Conservation (phyloP, 352 stramenopile species). For the Phytophthora niederhauseri region DNA sequence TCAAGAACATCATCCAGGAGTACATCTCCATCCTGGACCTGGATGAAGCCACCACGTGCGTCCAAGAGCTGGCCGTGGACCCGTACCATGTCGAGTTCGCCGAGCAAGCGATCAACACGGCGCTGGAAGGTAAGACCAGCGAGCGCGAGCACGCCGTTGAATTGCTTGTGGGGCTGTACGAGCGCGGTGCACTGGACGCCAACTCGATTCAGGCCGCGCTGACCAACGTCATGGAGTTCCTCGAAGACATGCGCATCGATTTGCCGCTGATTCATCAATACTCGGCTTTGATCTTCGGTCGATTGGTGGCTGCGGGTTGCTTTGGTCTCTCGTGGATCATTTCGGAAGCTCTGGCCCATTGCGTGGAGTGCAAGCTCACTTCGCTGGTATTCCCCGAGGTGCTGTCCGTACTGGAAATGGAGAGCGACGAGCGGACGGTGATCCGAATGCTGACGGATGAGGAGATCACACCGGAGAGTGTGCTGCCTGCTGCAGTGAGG, state of each 20-base stretch:
- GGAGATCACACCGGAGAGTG: conserved; percentile 61
- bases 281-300: conserved; percentile 71
- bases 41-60: conserved; percentile 73
- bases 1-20: conserved; percentile 90
- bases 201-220: conserved; percentile 77
- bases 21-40: conserved; percentile 82
- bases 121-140: conserved; percentile 74
- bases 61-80: conserved; percentile 66
- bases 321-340: conserved; percentile 88
- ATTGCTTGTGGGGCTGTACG: conserved; percentile 82
- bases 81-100: conserved; percentile 66
- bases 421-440: conserved; percentile 69
- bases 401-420: conserved; percentile 71
- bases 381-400: conserved; percentile 78
- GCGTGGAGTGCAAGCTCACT: conserved; percentile 67
- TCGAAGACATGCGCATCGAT: conserved; percentile 89
- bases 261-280: conserved; percentile 86
- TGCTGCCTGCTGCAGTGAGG: conserved; percentile 51
- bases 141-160: conserved; percentile 75
- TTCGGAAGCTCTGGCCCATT: conserved; percentile 51
- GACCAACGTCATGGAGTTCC: conserved; percentile 76
- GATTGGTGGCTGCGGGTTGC: conserved; percentile 77
- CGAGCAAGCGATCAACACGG: conserved; percentile 71
- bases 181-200: conserved; percentile 62
- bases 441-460: conserved; percentile 82